Percentiles rank a stretch among this genome's conserved stretches.
phyloP scores from a whole-genome alignment of 768 basidiomycete species.

The Pisolithus tinctorius region DNA sequence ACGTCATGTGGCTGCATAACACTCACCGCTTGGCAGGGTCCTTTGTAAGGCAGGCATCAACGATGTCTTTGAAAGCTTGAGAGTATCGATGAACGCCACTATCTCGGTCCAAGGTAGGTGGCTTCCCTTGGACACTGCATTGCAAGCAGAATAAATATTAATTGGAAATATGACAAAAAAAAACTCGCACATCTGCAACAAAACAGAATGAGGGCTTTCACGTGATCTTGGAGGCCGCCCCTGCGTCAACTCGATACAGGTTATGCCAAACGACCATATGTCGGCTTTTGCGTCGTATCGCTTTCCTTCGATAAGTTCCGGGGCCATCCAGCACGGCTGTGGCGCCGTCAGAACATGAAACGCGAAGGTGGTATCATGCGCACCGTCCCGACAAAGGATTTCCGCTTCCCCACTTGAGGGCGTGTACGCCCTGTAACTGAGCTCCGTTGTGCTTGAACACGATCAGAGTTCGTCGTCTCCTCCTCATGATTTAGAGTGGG shows the following conservation, averaged over 20 bases:
- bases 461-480: slow-evolving; percentile 32
- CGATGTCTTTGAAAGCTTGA: slow-evolving; percentile 73
- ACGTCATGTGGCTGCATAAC: not conserved
- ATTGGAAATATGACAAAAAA: not conserved
- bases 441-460: slow-evolving; percentile 10
- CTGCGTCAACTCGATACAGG: slow-evolving; percentile 83
- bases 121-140: slow-evolving; percentile 61
- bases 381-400: slow-evolving; percentile 89
- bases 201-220: slow-evolving; percentile 64
- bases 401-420: slow-evolving; percentile 65
- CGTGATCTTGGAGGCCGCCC: slow-evolving; percentile 83
- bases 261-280: slow-evolving; percentile 96
- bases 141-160: slow-evolving; percentile 1
- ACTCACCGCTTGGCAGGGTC: slow-evolving; percentile 69
- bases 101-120: slow-evolving; percentile 72
- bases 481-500: slow-evolving; percentile 11
- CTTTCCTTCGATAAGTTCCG: slow-evolving; percentile 81
- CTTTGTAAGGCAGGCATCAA: slow-evolving; percentile 78
- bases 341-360: slow-evolving; percentile 2
- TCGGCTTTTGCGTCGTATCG: slow-evolving; percentile 85
- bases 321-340: slow-evolving; percentile 95
- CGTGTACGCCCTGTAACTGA: slow-evolving; percentile 16
- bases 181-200: slow-evolving; percentile 62
- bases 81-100: slow-evolving; percentile 71
- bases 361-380: slow-evolving; percentile 15